Base-by-base conservation (phyloP, 2,329 filamentous ascomycete species). In the Sporothrix brasiliensis region DNA sequence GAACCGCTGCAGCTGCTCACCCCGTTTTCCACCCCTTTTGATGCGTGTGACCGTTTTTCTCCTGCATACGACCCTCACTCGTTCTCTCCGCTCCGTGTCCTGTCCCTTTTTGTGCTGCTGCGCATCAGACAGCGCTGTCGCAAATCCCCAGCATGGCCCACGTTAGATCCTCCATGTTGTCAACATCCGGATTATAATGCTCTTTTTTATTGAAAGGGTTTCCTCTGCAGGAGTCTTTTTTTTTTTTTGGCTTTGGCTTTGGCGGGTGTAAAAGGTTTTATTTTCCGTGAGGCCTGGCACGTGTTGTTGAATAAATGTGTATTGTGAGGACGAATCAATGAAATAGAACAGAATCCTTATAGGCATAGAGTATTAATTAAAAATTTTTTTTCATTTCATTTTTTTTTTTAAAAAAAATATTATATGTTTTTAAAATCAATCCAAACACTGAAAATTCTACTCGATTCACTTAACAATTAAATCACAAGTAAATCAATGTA, bases 61-160 rank as follows among this genome's bases (percentile, higher is more conserved):
- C 27, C 53, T 56, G 53, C 53, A 19, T 56, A 5, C 27, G n/a
- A 56, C 27, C 27, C 27, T 41, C 16, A 4, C 16, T 10, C 34
- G 34, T 24, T 21, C 21, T 7, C 34, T 7, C 34, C 34, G 6
- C 34, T 34, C 34, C 34, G 34, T 34, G 34, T 34, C 34, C 6
- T 34, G 34, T 34, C 34, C 34, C 56, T 13, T 61, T 21, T 19
- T 39, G n/a, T 60, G 56, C 34, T 60, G 56, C 56, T 41, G 56
- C 56, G 21, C 56, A 60, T 41, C 56, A 41, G 21, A 60, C 30
- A 16, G 56, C 19, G 30, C 30, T 60, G 56, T 41, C 56, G 56
- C 56, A 60, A 60, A 41, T 60, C 54, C 9, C 54, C 30, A 39
- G 30, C 30, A 41, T 21, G 21, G 34, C 34, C 19, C 56, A 6